These are phyloP conservation scores for Dactylellina leptospora DNA, from an alignment of 2,329 filamentous ascomycete species.

Conservation along the genomic window DNA sequence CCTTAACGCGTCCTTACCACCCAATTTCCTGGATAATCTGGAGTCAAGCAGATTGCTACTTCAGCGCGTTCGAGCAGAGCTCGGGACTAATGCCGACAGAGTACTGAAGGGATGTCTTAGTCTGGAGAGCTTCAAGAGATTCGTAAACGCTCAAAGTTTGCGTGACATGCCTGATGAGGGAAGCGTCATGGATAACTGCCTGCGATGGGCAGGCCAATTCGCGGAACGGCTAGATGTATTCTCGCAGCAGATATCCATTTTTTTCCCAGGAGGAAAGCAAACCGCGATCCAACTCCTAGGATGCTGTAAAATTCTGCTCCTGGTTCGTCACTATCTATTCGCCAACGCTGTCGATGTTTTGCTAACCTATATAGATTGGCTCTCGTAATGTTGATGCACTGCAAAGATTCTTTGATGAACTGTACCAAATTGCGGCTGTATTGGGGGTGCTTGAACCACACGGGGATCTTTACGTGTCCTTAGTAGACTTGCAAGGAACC, in stretches of 20 bases:
- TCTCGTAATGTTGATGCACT: slow-evolving; percentile 25
- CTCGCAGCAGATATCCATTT: slow-evolving; percentile 23
- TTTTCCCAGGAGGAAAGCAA: slow-evolving; percentile 34
- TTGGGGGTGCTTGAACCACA: slow-evolving; percentile 29
- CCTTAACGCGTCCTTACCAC: no score
- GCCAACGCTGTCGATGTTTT: no score
- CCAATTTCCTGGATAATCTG: slow-evolving; percentile 3
- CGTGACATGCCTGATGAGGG: slow-evolving; percentile 46
- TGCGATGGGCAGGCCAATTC: slow-evolving; percentile 32
- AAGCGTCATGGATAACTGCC: slow-evolving; percentile 31
- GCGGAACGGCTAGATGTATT: slow-evolving; percentile 33
- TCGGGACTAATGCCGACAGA: slow-evolving; percentile 31
- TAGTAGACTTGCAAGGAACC: slow-evolving; percentile 17
- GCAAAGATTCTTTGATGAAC: slow-evolving; percentile 41
- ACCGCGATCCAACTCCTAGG: slow-evolving; percentile 25
- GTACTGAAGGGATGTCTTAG: slow-evolving; percentile 27
- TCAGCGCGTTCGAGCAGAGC: slow-evolving; percentile 19
- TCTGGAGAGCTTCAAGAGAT: slow-evolving; percentile 35
- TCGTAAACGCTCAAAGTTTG: slow-evolving; percentile 35
- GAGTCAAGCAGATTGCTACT: slow-evolving; percentile 20
- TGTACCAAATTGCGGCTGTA: slow-evolving; percentile 22
- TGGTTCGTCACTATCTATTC: slow-evolving; percentile 5
- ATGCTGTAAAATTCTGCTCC: slow-evolving; percentile 32
- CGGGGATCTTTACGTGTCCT: slow-evolving; percentile 25
- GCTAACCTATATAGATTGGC: slow-evolving; percentile 14